phyloP scores from a whole-genome alignment of 176 grass and related monocot genomes.

The Urochloa ruziziensis region DNA sequence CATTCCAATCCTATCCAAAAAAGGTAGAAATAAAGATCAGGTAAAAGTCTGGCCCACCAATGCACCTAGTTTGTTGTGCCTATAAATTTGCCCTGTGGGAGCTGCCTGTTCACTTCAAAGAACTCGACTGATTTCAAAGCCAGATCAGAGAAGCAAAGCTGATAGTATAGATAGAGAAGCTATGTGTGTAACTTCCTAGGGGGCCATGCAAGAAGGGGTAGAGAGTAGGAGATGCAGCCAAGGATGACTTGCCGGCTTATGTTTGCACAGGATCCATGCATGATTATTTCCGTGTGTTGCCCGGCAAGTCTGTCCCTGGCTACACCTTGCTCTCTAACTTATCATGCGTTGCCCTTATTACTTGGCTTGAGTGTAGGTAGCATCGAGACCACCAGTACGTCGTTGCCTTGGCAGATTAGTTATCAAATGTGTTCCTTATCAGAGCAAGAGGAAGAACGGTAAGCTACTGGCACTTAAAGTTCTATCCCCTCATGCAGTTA shows the following conservation, averaged over 20 bases:
- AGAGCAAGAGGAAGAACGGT: too few relatives aligned
- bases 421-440: too few relatives aligned
- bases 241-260: slow-evolving; percentile 4
- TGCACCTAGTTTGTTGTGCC: background rate
- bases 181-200: background rate
- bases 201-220: background rate
- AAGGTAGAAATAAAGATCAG: background rate
- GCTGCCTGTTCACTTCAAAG: background rate
- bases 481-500: too few relatives aligned
- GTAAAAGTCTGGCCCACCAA: slow-evolving; percentile 1
- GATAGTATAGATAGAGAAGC: background rate
- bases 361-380: too few relatives aligned
- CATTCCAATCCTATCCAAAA: background rate
- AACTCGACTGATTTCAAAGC: background rate
- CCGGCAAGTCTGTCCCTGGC: slow-evolving; percentile 62
- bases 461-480: too few relatives aligned
- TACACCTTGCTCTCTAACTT: slow-evolving; percentile 56
- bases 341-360: slow-evolving; percentile 30
- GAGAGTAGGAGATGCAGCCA: slow-evolving; percentile 13
- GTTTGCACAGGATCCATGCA: too few relatives aligned
- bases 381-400: too few relatives aligned
- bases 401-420: too few relatives aligned
- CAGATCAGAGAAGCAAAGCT: background rate
- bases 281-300: background rate
- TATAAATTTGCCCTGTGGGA: background rate